These are phyloP conservation scores for Phytopythium vexans DNA, from an alignment of 352 stramenopile species.

Conservation along the genomic window DNA sequence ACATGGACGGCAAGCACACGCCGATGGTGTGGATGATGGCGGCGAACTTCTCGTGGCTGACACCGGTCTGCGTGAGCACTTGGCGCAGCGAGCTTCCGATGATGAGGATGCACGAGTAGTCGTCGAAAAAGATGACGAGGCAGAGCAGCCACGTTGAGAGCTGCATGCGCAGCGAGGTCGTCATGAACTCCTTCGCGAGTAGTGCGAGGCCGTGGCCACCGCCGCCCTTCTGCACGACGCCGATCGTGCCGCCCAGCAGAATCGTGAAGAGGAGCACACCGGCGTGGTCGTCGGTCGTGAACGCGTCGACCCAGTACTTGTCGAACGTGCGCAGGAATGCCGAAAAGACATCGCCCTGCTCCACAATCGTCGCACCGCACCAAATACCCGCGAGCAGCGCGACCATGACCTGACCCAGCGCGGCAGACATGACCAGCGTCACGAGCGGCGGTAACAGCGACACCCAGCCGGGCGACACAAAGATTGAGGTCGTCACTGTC, in stretches of 20 bases:
- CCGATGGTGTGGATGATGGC: conserved; percentile 88
- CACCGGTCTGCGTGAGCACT: conserved; percentile 76
- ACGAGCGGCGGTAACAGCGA: conserved; percentile 72
- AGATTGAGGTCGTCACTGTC: conserved; percentile 34
- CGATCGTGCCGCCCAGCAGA: conserved; percentile 84
- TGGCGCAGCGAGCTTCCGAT: conserved; percentile 85
- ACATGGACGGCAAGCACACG: conserved; percentile 86
- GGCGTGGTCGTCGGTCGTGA: conserved; percentile 79
- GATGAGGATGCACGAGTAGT: conserved; percentile 91
- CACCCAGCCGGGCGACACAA: conserved; percentile 69
- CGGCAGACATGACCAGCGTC: conserved; percentile 70
- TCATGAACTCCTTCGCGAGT: conserved; percentile 80
- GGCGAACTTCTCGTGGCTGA: conserved; percentile 88
- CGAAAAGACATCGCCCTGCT: conserved; percentile 64
- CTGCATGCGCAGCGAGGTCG: conserved; percentile 77
- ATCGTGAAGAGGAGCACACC: conserved; percentile 89
- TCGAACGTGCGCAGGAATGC: conserved; percentile 85
- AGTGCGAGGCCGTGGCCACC: conserved; percentile 82
- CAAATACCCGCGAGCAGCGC: conserved; percentile 84
- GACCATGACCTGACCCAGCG: conserved; percentile 76
- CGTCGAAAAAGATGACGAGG: conserved; percentile 90
- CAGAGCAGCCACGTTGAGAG: conserved; percentile 82
- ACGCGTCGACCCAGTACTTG: conserved; percentile 85
- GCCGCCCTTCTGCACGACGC: conserved; percentile 86
- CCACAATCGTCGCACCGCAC: conserved; percentile 83